These are phyloP conservation scores for Mortierella sp. DNA, from an alignment of 371 early-diverging fungal genomes.

Conservation along the genomic window DNA sequence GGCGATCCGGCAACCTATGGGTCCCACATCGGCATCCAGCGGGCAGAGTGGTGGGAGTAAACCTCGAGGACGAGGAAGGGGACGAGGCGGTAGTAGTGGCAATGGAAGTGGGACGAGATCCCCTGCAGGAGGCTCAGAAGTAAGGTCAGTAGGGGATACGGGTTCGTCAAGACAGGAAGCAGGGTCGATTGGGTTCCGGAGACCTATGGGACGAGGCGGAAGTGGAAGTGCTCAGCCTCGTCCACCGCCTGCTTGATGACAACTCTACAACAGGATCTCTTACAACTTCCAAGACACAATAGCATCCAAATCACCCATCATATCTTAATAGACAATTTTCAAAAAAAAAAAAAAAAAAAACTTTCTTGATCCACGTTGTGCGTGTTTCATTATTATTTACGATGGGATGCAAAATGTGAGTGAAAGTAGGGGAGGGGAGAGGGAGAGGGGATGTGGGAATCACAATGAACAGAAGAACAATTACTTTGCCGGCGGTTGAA, in stretches of 20 bases:
- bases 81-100: background rate
- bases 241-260: background rate
- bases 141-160: background rate
- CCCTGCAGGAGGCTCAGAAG: too few species aligned
- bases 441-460: too few species aligned
- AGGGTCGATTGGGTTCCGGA: slow-evolving; percentile 43
- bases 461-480: too few species aligned
- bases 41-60: background rate
- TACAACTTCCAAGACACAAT: background rate
- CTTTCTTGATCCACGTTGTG: background rate
- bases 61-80: slow-evolving; percentile 1
- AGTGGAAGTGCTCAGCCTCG: background rate
- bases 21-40: slow-evolving; percentile 10
- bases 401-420: too few species aligned
- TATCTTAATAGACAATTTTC: background rate
- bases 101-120: background rate
- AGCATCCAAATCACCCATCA: background rate
- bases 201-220: background rate
- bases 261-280: background rate
- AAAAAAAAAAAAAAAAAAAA: background rate
- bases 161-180: slow-evolving; percentile 13
- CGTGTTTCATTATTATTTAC: background rate
- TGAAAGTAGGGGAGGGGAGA: too few species aligned
- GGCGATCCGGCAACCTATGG: slow-evolving; percentile 34
- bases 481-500: too few species aligned